These are phyloP conservation scores for Stipa capillata DNA, from an alignment of 176 grass and related monocot species.

Conservation along the genomic window DNA sequence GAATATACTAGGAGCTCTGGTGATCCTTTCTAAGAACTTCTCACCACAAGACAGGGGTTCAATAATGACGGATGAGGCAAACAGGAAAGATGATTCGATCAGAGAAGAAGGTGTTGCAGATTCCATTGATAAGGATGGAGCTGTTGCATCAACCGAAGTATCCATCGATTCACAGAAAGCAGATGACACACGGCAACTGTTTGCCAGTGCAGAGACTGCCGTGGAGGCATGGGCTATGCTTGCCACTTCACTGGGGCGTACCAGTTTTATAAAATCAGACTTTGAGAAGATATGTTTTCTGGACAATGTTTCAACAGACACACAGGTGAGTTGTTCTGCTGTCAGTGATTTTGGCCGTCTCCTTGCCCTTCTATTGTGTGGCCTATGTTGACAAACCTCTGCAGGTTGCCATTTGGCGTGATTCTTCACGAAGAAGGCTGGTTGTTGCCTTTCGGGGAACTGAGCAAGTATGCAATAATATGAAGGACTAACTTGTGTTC, in stretches of 20 bases:
- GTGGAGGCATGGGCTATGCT: slow-evolving; percentile 99
- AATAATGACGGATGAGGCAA: slow-evolving; percentile 1
- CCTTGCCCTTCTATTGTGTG: neutral
- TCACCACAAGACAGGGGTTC: slow-evolving; percentile 34
- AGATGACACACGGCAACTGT: slow-evolving; percentile 63
- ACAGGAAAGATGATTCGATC: slow-evolving; percentile 22
- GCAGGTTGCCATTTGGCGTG: slow-evolving; percentile 94
- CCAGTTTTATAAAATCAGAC: slow-evolving; percentile 95
- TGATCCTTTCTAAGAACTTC: slow-evolving; percentile 70
- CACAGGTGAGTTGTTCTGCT: slow-evolving; percentile 44
- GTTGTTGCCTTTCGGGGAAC: slow-evolving; percentile 89
- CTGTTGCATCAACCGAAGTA: slow-evolving; percentile 18
- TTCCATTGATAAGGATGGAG: slow-evolving; percentile 21
- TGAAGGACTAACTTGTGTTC: neutral
- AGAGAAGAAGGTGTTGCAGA: slow-evolving; percentile 24
- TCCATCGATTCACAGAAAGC: slow-evolving; percentile 40
- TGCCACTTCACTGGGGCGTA: slow-evolving; percentile 77
- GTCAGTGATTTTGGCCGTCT: neutral
- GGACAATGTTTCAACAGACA: slow-evolving; percentile 78
- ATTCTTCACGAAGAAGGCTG: slow-evolving; percentile 69
- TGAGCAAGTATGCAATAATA: slow-evolving; percentile 79
- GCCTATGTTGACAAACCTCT: neutral
- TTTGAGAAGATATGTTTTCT: slow-evolving; percentile 98
- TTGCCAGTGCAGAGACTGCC: slow-evolving; percentile 88
- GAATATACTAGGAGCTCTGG: slow-evolving; percentile 80